These are phyloP conservation scores for Nitzschia inconspicua DNA, from an alignment of 108 stramenopile genomes.

Conservation along the genomic window DNA sequence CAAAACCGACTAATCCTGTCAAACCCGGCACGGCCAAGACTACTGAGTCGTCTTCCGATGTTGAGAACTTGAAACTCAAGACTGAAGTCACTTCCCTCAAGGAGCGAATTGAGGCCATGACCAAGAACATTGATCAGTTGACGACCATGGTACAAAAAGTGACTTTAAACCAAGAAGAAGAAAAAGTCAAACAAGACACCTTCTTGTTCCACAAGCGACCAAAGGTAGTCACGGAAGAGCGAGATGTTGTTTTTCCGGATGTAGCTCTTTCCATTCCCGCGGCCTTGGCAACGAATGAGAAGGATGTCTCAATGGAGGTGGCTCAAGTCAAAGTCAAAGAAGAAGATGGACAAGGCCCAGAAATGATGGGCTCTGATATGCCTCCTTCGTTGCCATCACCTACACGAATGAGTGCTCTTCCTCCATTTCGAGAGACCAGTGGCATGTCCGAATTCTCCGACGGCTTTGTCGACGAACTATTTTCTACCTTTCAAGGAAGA, in stretches of 20 bases:
- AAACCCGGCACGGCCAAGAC: neutral
- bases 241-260: slow-evolving; percentile 27
- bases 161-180: slow-evolving; percentile 40
- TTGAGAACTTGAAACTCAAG: slow-evolving; percentile 32
- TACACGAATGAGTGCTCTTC: too few species aligned
- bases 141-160: slow-evolving; percentile 70
- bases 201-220: too few species aligned
- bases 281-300: neutral
- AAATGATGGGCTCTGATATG: too few species aligned
- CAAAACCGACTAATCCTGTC: slow-evolving; percentile 12
- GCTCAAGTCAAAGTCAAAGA: neutral
- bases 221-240: slow-evolving; percentile 11
- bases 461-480: slow-evolving; percentile 57
- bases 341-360: too few species aligned
- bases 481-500: slow-evolving; percentile 43
- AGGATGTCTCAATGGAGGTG: neutral
- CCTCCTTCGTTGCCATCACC: too few species aligned
- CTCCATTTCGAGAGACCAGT: slow-evolving; percentile 29
- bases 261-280: slow-evolving; percentile 22
- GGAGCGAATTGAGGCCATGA: slow-evolving; percentile 72
- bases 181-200: too few species aligned
- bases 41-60: neutral
- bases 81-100: slow-evolving; percentile 66
- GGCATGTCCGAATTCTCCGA: slow-evolving; percentile 30
- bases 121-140: slow-evolving; percentile 78